Evolutionary conservation across 257 asterid genomes (phyloP), one percentile per base, ranked within the genome.

Genomic region (Plectranthus barbatus): DNA sequence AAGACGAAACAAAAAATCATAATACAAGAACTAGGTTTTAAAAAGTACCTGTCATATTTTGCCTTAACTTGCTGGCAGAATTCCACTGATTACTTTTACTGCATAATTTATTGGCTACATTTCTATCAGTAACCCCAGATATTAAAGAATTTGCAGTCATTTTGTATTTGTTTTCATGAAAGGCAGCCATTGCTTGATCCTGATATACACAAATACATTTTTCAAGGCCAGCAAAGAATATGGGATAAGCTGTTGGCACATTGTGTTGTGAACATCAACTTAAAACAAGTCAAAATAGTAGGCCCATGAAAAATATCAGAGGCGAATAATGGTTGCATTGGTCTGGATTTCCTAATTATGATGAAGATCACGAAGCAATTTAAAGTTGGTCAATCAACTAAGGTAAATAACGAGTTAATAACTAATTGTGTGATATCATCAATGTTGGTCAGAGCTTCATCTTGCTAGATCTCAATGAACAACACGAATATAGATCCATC

Each of bases 31-130:
- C 37, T 42, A 8, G 13, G 34, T 8, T 41, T 18, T 9, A 40
- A 39, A 0, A 13, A 9, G 36, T 62, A 71, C 87, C 87, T 81
- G 77, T 67, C 72, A 72, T 68, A 65, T 63, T 71, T 24, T 42
- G 74, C 71, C 76, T 70, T 1, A 76, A 73, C 56, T 60, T 81
- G 73, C 68, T 45, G 46, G 80, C 33, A 47, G 59, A 44, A 53
- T 23, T 18, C 54, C 73, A 62, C 7, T 14, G 51, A 69, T 64
- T 49, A 55, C 51, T 62, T 10, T 34, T 66, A 42, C 50, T 44
- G 47, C 69, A 42, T 20, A 15, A 4, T 52, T 26, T 59, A 13
- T 34, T 46, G 54, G 75, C 29, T 39, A 39, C 66, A 59, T 20
- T 45, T 34, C 60, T 63, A 44, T 45, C 60, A 37, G 56, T 71